Evolutionary conservation across 108 stramenopile species (phyloP).

Genomic region (Schizochytrium sp.): DNA sequence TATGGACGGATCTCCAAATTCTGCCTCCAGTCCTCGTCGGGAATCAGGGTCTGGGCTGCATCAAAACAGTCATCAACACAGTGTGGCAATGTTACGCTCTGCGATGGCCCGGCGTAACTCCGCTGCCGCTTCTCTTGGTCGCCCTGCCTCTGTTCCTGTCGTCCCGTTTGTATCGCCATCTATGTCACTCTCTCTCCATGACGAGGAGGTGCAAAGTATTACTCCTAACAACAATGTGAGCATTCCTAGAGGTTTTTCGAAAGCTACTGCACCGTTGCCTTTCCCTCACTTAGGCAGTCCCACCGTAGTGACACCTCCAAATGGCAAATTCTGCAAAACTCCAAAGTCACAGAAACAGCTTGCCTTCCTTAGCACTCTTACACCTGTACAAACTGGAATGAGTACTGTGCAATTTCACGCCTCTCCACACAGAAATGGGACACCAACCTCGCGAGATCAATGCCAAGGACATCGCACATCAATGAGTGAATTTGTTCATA

Average conservation of each 20-base stretch:
- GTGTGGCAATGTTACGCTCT: too few species aligned
- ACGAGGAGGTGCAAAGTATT: too few species aligned
- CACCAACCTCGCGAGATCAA: neutral
- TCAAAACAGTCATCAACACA: neutral
- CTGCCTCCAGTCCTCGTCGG: neutral
- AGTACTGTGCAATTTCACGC: neutral
- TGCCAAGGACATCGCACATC: neutral
- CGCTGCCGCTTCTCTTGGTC: neutral
- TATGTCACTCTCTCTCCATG: too few species aligned
- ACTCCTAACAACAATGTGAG: too few species aligned
- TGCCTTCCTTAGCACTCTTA: neutral
- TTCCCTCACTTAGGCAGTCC: too few species aligned
- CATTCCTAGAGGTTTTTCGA: too few species aligned
- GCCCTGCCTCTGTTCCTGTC: neutral
- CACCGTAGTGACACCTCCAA: too few species aligned
- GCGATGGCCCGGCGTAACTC: neutral
- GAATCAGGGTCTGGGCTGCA: neutral
- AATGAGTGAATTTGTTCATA: neutral
- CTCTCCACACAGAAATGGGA: constrained; percentile 29
- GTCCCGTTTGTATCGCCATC: neutral
- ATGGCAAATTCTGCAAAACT: neutral
- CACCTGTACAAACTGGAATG: neutral
- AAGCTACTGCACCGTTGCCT: too few species aligned
- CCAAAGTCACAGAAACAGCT: neutral
- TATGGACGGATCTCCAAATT: neutral